Conservation (phyloP, 495 filamentous ascomycete genomes). For the Xylaria flabelliformis region DNA sequence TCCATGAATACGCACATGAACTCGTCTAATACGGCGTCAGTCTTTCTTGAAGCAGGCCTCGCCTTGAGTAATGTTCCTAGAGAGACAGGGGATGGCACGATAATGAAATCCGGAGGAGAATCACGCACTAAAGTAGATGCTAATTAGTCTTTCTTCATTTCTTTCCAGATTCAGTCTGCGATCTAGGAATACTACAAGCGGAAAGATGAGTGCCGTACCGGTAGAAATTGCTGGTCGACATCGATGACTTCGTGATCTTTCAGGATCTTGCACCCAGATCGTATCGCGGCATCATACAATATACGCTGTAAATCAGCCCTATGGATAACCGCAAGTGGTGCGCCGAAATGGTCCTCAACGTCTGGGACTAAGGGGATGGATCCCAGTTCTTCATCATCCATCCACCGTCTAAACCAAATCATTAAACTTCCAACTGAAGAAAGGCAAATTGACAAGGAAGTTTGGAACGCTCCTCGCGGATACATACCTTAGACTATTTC, state of each 20-base stretch:
- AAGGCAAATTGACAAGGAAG: background rate
- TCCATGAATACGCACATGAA: constrained; percentile 15
- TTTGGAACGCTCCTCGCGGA: background rate
- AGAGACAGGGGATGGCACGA: background rate
- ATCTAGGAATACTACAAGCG: background rate
- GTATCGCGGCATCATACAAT: constrained; percentile 20
- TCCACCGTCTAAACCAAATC: constrained; percentile 24
- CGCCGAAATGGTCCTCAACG: constrained; percentile 25
- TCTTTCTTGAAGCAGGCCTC: background rate
- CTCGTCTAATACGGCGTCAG: background rate
- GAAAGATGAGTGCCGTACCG: constrained; percentile 13
- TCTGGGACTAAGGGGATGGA: constrained; percentile 22
- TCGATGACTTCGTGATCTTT: constrained; percentile 15
- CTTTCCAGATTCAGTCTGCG: background rate
- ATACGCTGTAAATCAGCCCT: constrained; percentile 28
- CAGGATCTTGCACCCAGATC: constrained; percentile 13
- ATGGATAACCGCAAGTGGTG: constrained; percentile 31
- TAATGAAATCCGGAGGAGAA: background rate
- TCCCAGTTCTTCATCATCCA: constrained; percentile 28
- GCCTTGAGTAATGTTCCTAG: background rate
- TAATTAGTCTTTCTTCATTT: constrained; percentile 13
- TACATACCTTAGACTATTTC: constrained; percentile 15
- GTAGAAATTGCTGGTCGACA: constrained; percentile 12
- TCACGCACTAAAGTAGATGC: constrained; percentile 10
- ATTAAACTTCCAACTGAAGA: background rate